Evolutionary conservation across 2,329 filamentous ascomycete genomes (phyloP).

Genomic region (Penicillium digitatum): DNA sequence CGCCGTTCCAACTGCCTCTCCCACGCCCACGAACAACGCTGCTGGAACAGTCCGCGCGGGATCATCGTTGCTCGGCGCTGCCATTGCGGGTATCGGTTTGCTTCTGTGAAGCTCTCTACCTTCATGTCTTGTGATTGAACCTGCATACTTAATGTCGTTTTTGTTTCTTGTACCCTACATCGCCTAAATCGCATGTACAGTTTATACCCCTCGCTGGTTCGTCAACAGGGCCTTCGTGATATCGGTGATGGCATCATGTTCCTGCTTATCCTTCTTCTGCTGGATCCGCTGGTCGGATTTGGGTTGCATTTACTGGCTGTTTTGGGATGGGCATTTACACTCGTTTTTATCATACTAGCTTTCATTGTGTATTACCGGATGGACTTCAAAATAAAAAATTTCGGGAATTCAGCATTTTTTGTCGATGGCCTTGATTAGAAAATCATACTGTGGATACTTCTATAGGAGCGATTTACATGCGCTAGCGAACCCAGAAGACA

Average conservation of each 20-base stretch:
- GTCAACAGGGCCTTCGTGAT: neutral
- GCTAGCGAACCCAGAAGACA: neutral
- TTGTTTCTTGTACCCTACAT: neutral
- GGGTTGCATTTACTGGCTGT: conserved; percentile 2
- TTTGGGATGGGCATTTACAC: neutral
- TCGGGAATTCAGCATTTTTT: neutral
- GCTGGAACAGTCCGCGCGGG: conserved; percentile 17
- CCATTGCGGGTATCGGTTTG: conserved; percentile 19
- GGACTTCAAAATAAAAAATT: conserved; percentile 24
- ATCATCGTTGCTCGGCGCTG: conserved; percentile 17
- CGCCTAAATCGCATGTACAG: conserved; percentile 1
- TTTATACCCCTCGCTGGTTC: neutral
- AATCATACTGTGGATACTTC: neutral
- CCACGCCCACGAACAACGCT: conserved; percentile 16
- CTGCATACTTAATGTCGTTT: neutral
- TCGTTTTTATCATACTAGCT: conserved; percentile 2
- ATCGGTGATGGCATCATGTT: neutral
- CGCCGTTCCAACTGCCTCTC: conserved; percentile 6
- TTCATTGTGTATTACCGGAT: conserved; percentile 6
- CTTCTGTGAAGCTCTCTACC: conserved; percentile 10
- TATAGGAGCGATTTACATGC: neutral
- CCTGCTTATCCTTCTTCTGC: neutral
- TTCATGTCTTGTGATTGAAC: neutral
- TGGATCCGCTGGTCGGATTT: conserved; percentile 6
- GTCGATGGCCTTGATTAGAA: neutral